These are phyloP conservation scores for Lentinula sp. DNA, from an alignment of 768 basidiomycete species.

Conservation along the genomic window DNA sequence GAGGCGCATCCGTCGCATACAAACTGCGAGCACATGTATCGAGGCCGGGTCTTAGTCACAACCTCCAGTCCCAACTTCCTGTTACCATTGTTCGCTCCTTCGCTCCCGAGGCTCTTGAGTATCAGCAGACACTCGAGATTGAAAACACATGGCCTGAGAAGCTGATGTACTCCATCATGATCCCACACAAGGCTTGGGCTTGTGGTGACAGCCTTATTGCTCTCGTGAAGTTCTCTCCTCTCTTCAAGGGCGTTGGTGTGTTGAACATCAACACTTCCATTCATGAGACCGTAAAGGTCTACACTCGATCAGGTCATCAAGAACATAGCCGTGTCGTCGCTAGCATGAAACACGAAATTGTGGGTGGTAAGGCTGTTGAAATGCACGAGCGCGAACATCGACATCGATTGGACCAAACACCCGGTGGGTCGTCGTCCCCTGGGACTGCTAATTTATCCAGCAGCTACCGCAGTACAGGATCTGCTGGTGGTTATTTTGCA, in stretches of 20 bases:
- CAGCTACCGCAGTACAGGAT: not conserved
- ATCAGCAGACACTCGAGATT: constrained; percentile 91
- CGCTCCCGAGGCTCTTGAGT: constrained; percentile 80
- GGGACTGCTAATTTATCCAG: constrained; percentile 6
- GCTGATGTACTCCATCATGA: constrained; percentile 89
- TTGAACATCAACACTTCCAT: constrained; percentile 60
- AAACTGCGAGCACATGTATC: constrained; percentile 84
- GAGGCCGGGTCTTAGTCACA: constrained; percentile 67
- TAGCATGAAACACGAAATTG: constrained; percentile 62
- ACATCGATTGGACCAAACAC: not conserved
- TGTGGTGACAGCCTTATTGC: constrained; percentile 82
- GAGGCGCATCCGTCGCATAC: constrained; percentile 72
- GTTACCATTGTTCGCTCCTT: constrained; percentile 72
- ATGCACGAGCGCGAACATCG: constrained; percentile 13
- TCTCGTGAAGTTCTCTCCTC: constrained; percentile 79
- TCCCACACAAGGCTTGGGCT: constrained; percentile 96
- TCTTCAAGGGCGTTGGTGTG: constrained; percentile 79
- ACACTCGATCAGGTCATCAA: constrained; percentile 45
- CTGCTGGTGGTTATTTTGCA: constrained; percentile 4
- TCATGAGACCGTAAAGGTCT: constrained; percentile 67
- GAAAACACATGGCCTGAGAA: constrained; percentile 98
- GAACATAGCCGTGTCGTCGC: constrained; percentile 58
- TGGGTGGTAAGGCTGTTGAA: constrained; percentile 48
- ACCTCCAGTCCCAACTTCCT: constrained; percentile 55
- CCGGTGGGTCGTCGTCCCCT: constrained; percentile 6